Percentiles rank a stretch among this genome's conserved stretches.
Conservation (phyloP, 1,284 basidiomycete species). For the Leccinum laetum region DNA sequence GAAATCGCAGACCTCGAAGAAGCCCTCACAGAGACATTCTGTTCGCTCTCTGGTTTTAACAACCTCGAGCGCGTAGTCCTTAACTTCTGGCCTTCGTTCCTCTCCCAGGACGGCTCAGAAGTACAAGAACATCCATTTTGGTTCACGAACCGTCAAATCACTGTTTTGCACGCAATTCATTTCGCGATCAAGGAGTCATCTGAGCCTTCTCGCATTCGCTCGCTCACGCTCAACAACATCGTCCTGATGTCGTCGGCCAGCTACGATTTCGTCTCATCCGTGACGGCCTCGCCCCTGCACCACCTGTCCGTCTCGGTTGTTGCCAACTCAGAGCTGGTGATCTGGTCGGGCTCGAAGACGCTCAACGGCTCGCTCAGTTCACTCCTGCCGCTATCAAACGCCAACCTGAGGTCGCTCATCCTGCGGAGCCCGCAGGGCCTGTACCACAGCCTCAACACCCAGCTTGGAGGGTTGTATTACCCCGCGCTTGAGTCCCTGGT, state of each 20-base stretch:
- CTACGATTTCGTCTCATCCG: conserved; percentile 30
- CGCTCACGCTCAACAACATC: conserved; percentile 28
- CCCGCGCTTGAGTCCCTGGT: conserved; percentile 28
- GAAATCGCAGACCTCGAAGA: background rate
- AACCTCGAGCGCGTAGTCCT: conserved; percentile 18
- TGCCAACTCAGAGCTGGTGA: conserved; percentile 29
- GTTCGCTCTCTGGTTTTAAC: background rate
- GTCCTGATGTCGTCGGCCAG: conserved; percentile 20
- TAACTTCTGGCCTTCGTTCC: conserved; percentile 33
- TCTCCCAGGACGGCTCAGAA: conserved; percentile 25
- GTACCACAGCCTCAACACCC: conserved; percentile 26
- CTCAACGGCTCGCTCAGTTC: conserved; percentile 26
- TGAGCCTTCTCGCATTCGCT: conserved; percentile 20
- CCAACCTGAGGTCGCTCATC: conserved; percentile 23
- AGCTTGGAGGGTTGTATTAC: conserved; percentile 23
- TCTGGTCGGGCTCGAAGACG: conserved; percentile 33
- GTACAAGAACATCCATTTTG: conserved; percentile 30
- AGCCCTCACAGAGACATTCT: background rate
- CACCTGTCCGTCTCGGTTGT: conserved; percentile 32
- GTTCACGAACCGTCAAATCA: conserved; percentile 30
- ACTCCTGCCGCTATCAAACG: conserved; percentile 23
- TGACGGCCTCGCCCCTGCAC: conserved; percentile 26
- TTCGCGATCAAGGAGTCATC: conserved; percentile 14
- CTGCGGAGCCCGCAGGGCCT: conserved; percentile 28
- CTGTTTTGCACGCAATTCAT: conserved; percentile 27